These are phyloP conservation scores for Abrus precatorius DNA, from an alignment of 306 rosid species.

Conservation along the genomic window DNA sequence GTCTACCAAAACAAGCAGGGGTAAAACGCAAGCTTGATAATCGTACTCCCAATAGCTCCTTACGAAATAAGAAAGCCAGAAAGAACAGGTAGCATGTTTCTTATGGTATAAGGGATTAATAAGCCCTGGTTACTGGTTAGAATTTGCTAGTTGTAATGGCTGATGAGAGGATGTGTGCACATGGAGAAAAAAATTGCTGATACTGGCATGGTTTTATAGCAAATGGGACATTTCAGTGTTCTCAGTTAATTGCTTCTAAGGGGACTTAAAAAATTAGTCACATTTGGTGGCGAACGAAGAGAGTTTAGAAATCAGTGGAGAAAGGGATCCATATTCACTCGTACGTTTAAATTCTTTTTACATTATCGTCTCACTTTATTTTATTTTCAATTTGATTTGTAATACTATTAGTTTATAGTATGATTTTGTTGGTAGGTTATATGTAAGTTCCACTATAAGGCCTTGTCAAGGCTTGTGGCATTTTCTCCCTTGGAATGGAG, in stretches of 20 bases:
- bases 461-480: conserved; percentile 15
- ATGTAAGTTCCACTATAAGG: not conserved
- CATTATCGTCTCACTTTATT: not conserved
- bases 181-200: not conserved
- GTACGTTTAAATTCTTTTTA: not conserved
- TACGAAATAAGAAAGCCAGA: conserved; percentile 59
- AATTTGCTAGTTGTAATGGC: not conserved
- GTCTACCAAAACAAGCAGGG: conserved; percentile 66
- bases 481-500: not conserved
- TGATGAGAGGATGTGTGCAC: conserved; percentile 2
- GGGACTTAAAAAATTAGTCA: not conserved
- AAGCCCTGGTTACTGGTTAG: conserved; percentile 22
- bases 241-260: not conserved
- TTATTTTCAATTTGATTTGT: conserved; percentile 18
- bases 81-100: conserved; percentile 61
- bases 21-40: conserved; percentile 83
- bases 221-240: conserved; percentile 1
- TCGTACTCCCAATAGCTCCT: conserved; percentile 75
- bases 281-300: not conserved
- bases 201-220: conserved; percentile 9
- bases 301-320: conserved; percentile 6
- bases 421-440: not conserved
- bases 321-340: not conserved
- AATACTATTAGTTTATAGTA: not conserved
- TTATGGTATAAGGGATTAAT: not conserved